These are phyloP conservation scores for Hypoxylon rubiginosum DNA, from an alignment of 2,329 filamentous ascomycete species.

Conservation along the genomic window DNA sequence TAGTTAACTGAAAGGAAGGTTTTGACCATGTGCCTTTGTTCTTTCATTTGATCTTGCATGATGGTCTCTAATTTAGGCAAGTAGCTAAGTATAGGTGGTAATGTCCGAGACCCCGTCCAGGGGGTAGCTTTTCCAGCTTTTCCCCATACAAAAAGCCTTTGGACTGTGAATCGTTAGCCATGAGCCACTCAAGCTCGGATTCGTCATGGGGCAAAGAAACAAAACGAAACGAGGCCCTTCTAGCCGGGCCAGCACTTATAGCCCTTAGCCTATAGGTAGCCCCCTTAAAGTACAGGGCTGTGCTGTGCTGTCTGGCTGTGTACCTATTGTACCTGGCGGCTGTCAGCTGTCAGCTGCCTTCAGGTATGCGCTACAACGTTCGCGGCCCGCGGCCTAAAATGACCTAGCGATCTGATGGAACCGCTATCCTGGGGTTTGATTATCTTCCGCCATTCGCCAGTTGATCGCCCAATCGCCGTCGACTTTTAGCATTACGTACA, in stretches of 20 bases:
- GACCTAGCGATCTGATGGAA: conserved; percentile 7
- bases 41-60: conserved; percentile 41
- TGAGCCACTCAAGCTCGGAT: conserved; percentile 14
- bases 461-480: conserved; percentile 11
- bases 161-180: neutral
- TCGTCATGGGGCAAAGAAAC: conserved; percentile 26
- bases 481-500: conserved; percentile 31
- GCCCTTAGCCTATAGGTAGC: neutral
- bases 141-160: conserved; percentile 23
- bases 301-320: neutral
- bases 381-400: conserved; percentile 19
- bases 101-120: conserved; percentile 42
- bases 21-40: conserved; percentile 37
- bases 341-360: no score
- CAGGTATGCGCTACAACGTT: conserved; percentile 22
- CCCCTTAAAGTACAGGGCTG: conserved; percentile 1
- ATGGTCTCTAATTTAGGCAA: conserved; percentile 30
- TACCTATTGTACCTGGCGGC: conserved; percentile 20
- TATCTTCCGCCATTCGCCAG: conserved; percentile 14
- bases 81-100: conserved; percentile 34
- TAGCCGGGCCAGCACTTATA: neutral
- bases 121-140: conserved; percentile 37
- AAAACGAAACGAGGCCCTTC: neutral
- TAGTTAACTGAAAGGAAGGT: conserved; percentile 26
- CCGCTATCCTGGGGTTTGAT: conserved; percentile 24